phyloP scores from a whole-genome alignment of 2,329 filamentous ascomycete genomes.

The Curvularia eragrostidis region DNA sequence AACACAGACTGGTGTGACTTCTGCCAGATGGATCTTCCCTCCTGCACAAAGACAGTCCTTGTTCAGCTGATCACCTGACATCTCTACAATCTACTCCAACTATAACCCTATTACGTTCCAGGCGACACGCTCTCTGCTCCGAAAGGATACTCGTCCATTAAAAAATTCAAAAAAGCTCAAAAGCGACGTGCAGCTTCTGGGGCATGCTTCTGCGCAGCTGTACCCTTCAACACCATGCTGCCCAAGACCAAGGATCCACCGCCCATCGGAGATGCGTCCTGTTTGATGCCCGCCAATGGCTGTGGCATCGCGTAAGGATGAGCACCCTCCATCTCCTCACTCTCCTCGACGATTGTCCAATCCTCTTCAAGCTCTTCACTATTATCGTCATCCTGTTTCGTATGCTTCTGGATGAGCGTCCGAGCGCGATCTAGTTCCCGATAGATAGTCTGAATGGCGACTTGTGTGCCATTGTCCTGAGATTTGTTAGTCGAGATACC shows the following conservation, averaged over 20 bases:
- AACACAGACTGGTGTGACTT: background rate
- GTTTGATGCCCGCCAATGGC: constrained; percentile 28
- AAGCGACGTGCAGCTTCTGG: constrained; percentile 30
- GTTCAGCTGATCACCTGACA: background rate
- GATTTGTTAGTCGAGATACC: constrained; percentile 24
- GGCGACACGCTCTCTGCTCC: constrained; percentile 10
- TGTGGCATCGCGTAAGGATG: constrained; percentile 33
- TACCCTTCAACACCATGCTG: constrained; percentile 41
- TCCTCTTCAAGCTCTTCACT: constrained; percentile 76
- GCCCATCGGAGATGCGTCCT: constrained; percentile 32
- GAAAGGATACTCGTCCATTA: constrained; percentile 12
- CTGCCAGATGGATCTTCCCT: background rate
- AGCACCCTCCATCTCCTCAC: constrained; percentile 47
- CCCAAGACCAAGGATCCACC: constrained; percentile 37
- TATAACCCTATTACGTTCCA: constrained; percentile 7
- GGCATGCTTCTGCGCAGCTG: constrained; percentile 27
- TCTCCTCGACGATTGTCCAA: constrained; percentile 86
- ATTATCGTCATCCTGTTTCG: constrained; percentile 44
- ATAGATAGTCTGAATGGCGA: constrained; percentile 90
- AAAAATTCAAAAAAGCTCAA: constrained; percentile 18
- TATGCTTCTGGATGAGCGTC: constrained; percentile 73
- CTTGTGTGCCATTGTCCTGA: constrained; percentile 88
- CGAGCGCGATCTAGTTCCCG: constrained; percentile 93
- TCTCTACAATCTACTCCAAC: constrained; percentile 4
- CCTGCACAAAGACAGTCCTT: background rate